A percentile compares a stretch with the other conserved stretches of the same genome.
Evolutionary conservation across 768 basidiomycete species (phyloP).

Genomic region (Serendipita sp.): DNA sequence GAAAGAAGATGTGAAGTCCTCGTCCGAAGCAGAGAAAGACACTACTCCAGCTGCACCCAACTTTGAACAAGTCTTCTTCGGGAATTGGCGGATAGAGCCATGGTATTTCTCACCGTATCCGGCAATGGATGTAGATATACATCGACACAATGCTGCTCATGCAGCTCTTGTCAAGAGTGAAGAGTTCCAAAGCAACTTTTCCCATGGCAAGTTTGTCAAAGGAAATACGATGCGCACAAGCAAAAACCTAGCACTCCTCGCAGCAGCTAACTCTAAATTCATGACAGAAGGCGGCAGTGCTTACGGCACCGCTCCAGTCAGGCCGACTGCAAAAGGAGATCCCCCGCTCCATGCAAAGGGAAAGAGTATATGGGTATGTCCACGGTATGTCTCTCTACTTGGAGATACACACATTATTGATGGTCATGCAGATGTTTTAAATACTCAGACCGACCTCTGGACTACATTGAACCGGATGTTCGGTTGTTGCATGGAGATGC

Average conservation of each 20-base stretch:
- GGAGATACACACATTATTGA: not conserved
- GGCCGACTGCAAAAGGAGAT: not conserved
- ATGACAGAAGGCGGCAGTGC: constrained; percentile 12
- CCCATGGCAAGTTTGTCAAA: constrained; percentile 58
- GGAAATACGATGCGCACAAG: constrained; percentile 49
- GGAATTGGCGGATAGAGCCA: constrained; percentile 71
- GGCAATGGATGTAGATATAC: constrained; percentile 1
- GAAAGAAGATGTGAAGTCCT: too few relatives aligned
- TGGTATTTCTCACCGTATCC: constrained; percentile 37
- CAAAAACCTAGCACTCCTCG: constrained; percentile 14
- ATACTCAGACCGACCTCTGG: constrained; percentile 28
- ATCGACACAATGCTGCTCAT: not conserved
- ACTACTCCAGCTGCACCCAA: constrained; percentile 25
- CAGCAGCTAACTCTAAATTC: constrained; percentile 13
- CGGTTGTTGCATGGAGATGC: not conserved
- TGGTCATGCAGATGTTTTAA: constrained; percentile 76
- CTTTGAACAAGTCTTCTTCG: constrained; percentile 75
- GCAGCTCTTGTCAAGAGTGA: not conserved
- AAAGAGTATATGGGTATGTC: constrained; percentile 57
- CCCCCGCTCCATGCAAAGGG: not conserved
- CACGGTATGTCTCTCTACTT: constrained; percentile 23
- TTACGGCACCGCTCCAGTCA: not conserved
- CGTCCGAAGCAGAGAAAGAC: not conserved
- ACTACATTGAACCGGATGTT: not conserved
- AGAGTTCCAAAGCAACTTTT: constrained; percentile 57